phyloP scores from a whole-genome alignment of 2,329 filamentous ascomycete genomes.

The Clonostachys byssicola region DNA sequence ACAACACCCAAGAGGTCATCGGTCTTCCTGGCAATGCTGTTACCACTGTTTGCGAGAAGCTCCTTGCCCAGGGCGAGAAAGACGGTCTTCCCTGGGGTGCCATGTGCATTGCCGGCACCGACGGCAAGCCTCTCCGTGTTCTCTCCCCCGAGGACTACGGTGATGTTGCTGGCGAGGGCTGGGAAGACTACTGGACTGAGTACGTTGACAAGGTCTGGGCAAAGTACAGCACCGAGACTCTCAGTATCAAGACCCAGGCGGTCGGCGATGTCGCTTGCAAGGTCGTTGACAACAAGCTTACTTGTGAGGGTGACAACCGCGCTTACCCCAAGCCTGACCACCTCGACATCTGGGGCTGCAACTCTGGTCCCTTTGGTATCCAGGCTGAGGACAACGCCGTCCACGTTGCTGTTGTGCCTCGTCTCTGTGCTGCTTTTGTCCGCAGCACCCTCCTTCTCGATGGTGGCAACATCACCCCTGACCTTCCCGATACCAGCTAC shows the following conservation, averaged over 20 bases:
- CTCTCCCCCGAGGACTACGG: conserved; percentile 37
- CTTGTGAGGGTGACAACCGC: conserved; percentile 35
- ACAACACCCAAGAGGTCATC: conserved; percentile 27
- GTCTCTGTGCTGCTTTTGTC: conserved; percentile 46
- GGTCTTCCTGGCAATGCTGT: conserved; percentile 32
- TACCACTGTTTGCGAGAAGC: conserved; percentile 30
- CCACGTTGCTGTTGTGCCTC: conserved; percentile 36
- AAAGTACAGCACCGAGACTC: conserved; percentile 27
- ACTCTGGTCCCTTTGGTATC: conserved; percentile 40
- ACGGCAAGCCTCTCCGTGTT: conserved; percentile 34
- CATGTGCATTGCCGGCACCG: conserved; percentile 32
- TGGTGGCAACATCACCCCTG: conserved; percentile 42
- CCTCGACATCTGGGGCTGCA: conserved; percentile 45
- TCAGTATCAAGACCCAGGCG: conserved; percentile 39
- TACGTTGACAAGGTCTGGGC: conserved; percentile 43
- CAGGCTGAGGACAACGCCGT: conserved; percentile 26
- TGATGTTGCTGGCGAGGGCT: conserved; percentile 22
- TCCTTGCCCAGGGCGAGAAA: conserved; percentile 24
- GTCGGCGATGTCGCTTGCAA: conserved; percentile 32
- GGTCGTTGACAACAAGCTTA: conserved; percentile 24
- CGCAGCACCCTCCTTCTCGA: conserved; percentile 39
- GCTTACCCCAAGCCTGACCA: conserved; percentile 35
- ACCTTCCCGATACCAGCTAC: conserved; percentile 27
- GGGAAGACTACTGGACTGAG: conserved; percentile 33
- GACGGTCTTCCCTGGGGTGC: conserved; percentile 38